Conservation (phyloP, 208 protist genomes). For the Trypanosoma congolense region DNA sequence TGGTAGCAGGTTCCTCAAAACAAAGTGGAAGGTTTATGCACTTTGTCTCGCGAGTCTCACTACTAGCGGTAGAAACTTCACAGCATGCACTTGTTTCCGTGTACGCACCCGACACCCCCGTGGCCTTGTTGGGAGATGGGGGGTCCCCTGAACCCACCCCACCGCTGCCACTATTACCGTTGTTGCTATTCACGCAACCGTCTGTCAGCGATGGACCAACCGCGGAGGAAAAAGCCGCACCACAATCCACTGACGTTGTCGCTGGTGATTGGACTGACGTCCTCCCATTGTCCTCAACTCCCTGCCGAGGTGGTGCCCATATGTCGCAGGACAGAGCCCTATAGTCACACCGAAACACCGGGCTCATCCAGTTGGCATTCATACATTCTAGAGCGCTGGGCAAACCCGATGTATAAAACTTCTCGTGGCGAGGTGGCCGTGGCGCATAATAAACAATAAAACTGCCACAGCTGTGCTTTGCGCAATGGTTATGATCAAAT, state of each 20-base stretch:
- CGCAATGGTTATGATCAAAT: conserved; percentile 68
- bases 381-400: conserved; percentile 46
- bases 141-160: not conserved
- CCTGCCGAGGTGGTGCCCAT: conserved; percentile 26
- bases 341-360: conserved; percentile 64
- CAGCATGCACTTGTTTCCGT: not conserved
- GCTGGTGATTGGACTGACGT: not conserved
- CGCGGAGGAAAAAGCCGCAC: not conserved
- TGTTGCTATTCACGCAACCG: not conserved
- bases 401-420: conserved; percentile 28
- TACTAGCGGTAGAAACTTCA: conserved; percentile 10
- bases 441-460: conserved; percentile 85
- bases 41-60: conserved; percentile 11
- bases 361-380: conserved; percentile 65
- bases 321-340: conserved; percentile 61
- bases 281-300: not conserved
- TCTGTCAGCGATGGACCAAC: not conserved
- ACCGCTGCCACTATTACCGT: not conserved
- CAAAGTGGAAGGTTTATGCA: not conserved
- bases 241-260: not conserved
- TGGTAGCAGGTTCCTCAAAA: conserved; percentile 1
- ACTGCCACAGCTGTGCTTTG: conserved; percentile 78
- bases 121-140: not conserved
- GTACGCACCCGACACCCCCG: not conserved
- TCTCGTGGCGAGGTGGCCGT: conserved; percentile 64